phyloP scores from a whole-genome alignment of 2,329 filamentous ascomycete species.

The Stachybotrys chartarum region DNA sequence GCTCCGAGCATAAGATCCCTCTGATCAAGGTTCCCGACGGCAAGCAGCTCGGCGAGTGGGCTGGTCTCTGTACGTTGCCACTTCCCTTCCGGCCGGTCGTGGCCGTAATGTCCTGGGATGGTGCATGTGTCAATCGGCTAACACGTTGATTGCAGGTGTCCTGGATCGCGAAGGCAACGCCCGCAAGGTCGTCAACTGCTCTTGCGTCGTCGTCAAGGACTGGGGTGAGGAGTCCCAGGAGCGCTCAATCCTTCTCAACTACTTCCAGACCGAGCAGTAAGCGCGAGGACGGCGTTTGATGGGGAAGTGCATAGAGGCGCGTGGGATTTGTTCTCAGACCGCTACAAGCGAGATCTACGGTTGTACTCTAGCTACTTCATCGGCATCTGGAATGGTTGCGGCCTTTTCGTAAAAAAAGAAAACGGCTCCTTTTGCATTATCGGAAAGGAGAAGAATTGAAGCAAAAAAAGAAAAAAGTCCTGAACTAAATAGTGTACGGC shows the following conservation, averaged over 20 bases:
- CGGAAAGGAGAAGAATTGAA: constrained; percentile 1
- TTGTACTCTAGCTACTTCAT: constrained; percentile 41
- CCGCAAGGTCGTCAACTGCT: constrained; percentile 99
- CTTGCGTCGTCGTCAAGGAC: constrained; percentile 98
- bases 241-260: constrained; percentile 98
- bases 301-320: constrained; percentile 28
- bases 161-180: constrained; percentile 99
- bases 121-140: constrained; percentile 16
- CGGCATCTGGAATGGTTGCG: constrained; percentile 36
- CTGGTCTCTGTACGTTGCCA: constrained; percentile 84
- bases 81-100: background rate
- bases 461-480: background rate
- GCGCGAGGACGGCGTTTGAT: constrained; percentile 21
- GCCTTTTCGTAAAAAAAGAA: constrained; percentile 32
- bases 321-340: constrained; percentile 9
- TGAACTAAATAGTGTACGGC: constrained; percentile 1
- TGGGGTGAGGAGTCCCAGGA: constrained; percentile 99
- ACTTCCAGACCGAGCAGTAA: constrained; percentile 92
- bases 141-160: constrained; percentile 57
- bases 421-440: constrained; percentile 7
- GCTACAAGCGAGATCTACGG: constrained; percentile 27
- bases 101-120: background rate
- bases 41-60: constrained; percentile 99
- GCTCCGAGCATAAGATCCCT: constrained; percentile 99
- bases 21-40: constrained; percentile 99